Evolutionary conservation across 768 basidiomycete genomes (phyloP).

Genomic region (Coprinopsis strossmayeri): DNA sequence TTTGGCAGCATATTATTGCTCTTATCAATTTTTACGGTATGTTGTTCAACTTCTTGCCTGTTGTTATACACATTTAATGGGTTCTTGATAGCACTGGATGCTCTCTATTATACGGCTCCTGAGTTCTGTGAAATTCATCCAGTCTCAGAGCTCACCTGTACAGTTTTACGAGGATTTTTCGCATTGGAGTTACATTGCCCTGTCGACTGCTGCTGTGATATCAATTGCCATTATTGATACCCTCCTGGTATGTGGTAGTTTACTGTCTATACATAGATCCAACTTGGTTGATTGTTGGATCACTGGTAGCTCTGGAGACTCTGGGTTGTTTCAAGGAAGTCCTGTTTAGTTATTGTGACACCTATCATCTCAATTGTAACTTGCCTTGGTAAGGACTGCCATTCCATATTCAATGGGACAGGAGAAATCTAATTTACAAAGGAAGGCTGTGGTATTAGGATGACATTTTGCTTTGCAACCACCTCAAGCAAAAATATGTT

Average conservation of each 20-base stretch:
- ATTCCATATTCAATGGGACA: too few species aligned
- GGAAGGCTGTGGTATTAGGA: too few species aligned
- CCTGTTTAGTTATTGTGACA: background rate
- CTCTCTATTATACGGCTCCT: background rate
- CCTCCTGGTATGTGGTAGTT: background rate
- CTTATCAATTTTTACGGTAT: background rate
- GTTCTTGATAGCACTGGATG: background rate
- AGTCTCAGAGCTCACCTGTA: background rate
- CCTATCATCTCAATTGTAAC: background rate
- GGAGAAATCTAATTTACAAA: too few species aligned
- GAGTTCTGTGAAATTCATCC: background rate
- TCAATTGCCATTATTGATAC: background rate
- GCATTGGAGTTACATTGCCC: background rate
- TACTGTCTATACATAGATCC: too few species aligned
- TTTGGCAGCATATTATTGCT: background rate
- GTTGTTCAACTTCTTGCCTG: too few species aligned
- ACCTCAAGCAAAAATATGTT: too few species aligned
- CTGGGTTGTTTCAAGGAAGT: background rate
- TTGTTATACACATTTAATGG: too few species aligned
- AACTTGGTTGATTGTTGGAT: too few species aligned
- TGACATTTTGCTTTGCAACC: too few species aligned
- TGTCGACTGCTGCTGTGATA: background rate
- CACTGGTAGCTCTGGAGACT: background rate
- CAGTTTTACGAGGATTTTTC: background rate
- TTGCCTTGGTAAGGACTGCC: background rate